phyloP scores from a whole-genome alignment of 2,329 filamentous ascomycete genomes.

The Cordyceps fumosorosea region DNA sequence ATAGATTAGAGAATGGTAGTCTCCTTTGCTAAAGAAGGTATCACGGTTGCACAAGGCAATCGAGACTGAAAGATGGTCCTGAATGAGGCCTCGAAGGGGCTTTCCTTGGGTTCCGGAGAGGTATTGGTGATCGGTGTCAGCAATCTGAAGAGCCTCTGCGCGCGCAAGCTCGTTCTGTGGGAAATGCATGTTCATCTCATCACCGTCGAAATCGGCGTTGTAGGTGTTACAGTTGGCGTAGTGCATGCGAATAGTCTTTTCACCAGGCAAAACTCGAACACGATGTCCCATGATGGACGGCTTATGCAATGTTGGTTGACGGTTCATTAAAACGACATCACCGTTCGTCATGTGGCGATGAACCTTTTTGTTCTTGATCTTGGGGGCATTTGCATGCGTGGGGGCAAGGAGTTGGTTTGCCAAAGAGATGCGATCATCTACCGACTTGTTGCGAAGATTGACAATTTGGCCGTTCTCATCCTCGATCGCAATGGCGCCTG shows the following conservation, averaged over 20 bases:
- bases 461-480: conserved; percentile 92
- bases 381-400: conserved; percentile 65
- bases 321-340: conserved; percentile 97
- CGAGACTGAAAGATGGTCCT: conserved; percentile 95
- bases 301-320: conserved; percentile 95
- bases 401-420: conserved; percentile 91
- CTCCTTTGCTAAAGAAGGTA: conserved; percentile 77
- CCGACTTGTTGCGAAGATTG: conserved; percentile 77
- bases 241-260: conserved; percentile 98
- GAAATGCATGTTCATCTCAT: conserved; percentile 99
- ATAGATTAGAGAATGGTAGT: conserved; percentile 94
- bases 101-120: conserved; percentile 90
- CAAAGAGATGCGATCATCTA: conserved; percentile 79
- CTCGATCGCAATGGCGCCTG: conserved; percentile 88
- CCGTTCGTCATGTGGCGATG: conserved; percentile 93
- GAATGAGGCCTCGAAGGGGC: conserved; percentile 89
- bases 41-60: conserved; percentile 87
- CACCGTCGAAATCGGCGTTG: conserved; percentile 98
- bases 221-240: conserved; percentile 99
- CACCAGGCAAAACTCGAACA: conserved; percentile 82
- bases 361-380: conserved; percentile 87
- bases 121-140: conserved; percentile 96
- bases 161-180: conserved; percentile 93
- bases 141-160: conserved; percentile 86
- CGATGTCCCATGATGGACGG: conserved; percentile 98